Base-by-base conservation (phyloP, 305 asterid species). In the Fraxinus nigra region DNA sequence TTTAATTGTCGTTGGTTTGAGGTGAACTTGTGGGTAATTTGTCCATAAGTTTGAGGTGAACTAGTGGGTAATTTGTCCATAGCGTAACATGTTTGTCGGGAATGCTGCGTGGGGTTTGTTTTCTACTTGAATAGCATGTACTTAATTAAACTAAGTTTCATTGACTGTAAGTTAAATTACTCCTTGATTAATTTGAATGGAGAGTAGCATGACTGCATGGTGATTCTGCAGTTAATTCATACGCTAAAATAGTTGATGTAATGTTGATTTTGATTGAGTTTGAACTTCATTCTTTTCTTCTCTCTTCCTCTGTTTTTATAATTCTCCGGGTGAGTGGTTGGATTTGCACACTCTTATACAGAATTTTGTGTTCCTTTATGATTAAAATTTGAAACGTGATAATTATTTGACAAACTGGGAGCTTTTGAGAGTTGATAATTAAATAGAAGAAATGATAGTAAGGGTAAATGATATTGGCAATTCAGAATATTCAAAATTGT, bases 101-200 rank as follows among this genome's bases (percentile, higher is more conserved):
- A 67, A 46, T 75, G 75, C 26, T 75, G 63, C 75, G 11, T 16
- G 72, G 32, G 20, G 59, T 75, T 80, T 59, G 13, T 43, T 30
- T 61, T 82, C 30, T 46, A 77, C 56, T 51, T 75, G 78, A 34
- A 26, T 48, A 78, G 34, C 75, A 32, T 48, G 13, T 73, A 37
- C 59, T 70, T 75, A n/a, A 76, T 81, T 16, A 51, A 40, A 30
- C 75, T 35, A 78, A 35, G 56, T 81, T 30, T 82, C 59, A 48
- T 48, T 14, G 2, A 14, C 59, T 48, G 16, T 79, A 43, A 73
- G 18, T 82, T 74, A 33, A 76, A 77, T 63, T 77, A 3, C 77
- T 77, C 74, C 63, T 56, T 2, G 34, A 74, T 63, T 67, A 40
- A 54, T 18, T 77, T 80, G 28, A 51, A 43, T 69, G 35, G 75